Percentiles rank a stretch among this genome's conserved stretches.
phyloP scores from a whole-genome alignment of 495 filamentous ascomycete genomes.

The Cenococcum geophilum region DNA sequence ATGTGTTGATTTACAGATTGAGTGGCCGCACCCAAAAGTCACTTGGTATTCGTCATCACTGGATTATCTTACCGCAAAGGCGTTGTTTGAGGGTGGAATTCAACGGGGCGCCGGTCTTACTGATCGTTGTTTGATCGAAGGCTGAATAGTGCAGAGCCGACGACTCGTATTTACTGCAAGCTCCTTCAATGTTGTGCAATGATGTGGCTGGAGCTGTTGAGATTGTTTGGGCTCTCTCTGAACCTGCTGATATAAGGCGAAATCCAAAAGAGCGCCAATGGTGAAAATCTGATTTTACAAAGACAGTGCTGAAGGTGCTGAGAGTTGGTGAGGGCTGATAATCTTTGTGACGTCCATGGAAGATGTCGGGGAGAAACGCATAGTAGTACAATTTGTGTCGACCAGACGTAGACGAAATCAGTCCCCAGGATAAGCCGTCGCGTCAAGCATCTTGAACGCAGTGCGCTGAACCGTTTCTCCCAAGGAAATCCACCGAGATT shows the following conservation, averaged over 20 bases:
- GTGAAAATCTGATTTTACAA: conserved; percentile 11
- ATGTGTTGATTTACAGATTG: not conserved
- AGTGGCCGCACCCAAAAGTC: not conserved
- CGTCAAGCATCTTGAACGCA: conserved; percentile 22
- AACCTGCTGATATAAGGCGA: conserved; percentile 2
- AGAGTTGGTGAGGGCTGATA: conserved; percentile 23
- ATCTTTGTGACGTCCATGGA: conserved; percentile 19
- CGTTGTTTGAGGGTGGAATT: not conserved
- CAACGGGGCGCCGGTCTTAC: not conserved
- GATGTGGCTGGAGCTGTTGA: not conserved
- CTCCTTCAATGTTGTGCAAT: not conserved
- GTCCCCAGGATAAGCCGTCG: conserved; percentile 16
- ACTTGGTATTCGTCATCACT: not conserved
- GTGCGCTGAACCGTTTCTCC: conserved; percentile 28
- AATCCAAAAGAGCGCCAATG: conserved; percentile 3
- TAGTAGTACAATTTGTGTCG: conserved; percentile 36
- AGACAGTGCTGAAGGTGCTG: conserved; percentile 22
- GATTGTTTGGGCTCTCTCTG: not conserved
- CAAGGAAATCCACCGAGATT: conserved; percentile 33
- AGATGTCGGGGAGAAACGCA: conserved; percentile 22
- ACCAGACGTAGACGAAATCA: conserved; percentile 30
- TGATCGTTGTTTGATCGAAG: not conserved
- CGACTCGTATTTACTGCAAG: not conserved
- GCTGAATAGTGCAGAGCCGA: not conserved
- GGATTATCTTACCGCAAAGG: not conserved